Conservation (phyloP, 148 eudicot genomes). For the Linanthus parryae region DNA sequence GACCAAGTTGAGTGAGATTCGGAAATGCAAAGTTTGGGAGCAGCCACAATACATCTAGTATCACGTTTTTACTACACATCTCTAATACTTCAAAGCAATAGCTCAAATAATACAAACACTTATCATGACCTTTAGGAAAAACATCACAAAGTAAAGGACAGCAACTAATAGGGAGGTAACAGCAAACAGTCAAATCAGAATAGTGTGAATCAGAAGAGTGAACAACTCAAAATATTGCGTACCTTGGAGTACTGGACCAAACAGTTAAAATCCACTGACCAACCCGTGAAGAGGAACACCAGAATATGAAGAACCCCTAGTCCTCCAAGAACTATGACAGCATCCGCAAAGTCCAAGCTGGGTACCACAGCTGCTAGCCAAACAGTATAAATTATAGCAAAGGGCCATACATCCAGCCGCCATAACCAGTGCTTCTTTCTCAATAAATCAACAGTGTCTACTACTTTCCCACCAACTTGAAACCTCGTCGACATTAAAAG, state of each 20-base stretch:
- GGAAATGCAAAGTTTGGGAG: too few relatives aligned
- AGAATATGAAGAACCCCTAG: conserved; percentile 49
- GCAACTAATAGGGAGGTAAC: too few relatives aligned
- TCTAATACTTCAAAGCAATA: too few relatives aligned
- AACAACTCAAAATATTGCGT: too few relatives aligned
- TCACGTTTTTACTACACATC: too few relatives aligned
- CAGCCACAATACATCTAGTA: too few relatives aligned
- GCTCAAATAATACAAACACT: too few relatives aligned
- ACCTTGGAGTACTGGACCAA: conserved; percentile 78
- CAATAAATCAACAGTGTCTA: conserved; percentile 72
- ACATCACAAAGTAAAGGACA: too few relatives aligned
- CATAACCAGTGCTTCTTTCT: conserved; percentile 54
- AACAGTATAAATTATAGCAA: conserved; percentile 45
- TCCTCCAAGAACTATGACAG: conserved; percentile 60
- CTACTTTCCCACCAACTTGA: conserved; percentile 84
- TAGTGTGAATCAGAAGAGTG: too few relatives aligned
- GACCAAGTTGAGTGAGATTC: too few relatives aligned
- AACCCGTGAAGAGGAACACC: conserved; percentile 72
- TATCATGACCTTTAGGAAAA: too few relatives aligned
- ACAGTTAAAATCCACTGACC: conserved; percentile 93
- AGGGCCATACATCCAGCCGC: conserved; percentile 90
- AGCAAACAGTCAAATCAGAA: too few relatives aligned
- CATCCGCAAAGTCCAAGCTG: conserved; percentile 58
- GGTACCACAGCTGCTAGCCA: conserved; percentile 62
- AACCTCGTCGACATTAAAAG: conserved; percentile 76